These are phyloP conservation scores for Saitozyma sp. DNA, from an alignment of 768 basidiomycete genomes.

Conservation along the genomic window DNA sequence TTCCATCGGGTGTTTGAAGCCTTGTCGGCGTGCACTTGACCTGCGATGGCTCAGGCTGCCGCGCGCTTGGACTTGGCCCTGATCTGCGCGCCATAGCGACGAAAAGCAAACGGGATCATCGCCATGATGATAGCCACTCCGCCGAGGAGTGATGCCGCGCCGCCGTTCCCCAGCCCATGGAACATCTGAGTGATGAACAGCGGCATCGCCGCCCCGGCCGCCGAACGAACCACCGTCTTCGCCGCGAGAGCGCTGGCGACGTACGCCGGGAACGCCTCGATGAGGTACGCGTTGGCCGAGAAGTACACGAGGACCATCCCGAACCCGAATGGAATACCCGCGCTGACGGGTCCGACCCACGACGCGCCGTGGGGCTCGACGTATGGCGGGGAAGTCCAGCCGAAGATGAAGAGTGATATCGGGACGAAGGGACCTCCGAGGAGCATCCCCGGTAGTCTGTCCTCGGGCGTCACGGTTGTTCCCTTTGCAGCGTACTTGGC, in stretches of 20 bases:
- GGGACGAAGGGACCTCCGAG: conserved; percentile 34
- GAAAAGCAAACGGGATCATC: conserved; percentile 12
- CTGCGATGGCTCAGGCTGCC: no score
- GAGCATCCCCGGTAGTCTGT: no score
- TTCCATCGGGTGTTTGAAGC: no score
- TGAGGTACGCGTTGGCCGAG: conserved; percentile 34
- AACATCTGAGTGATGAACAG: conserved; percentile 30
- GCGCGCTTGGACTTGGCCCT: no score
- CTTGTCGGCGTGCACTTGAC: no score
- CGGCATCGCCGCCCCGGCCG: conserved; percentile 42
- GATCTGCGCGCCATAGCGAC: no score
- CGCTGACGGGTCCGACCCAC: conserved; percentile 36
- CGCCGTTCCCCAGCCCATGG: conserved; percentile 17
- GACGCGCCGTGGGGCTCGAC: conserved; percentile 18
- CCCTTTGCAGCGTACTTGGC: no score
- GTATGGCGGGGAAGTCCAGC: conserved; percentile 40
- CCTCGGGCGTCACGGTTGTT: no score
- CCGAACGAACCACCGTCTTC: conserved; percentile 45
- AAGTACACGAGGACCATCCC: conserved; percentile 50
- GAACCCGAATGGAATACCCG: conserved; percentile 42
- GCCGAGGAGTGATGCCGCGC: conserved; percentile 19
- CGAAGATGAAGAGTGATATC: conserved; percentile 43
- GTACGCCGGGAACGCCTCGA: conserved; percentile 47
- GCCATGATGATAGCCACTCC: conserved; percentile 33
- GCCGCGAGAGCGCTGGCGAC: conserved; percentile 49